These are phyloP conservation scores for Vigna angularis DNA, from an alignment of 306 rosid genomes.

Conservation along the genomic window DNA sequence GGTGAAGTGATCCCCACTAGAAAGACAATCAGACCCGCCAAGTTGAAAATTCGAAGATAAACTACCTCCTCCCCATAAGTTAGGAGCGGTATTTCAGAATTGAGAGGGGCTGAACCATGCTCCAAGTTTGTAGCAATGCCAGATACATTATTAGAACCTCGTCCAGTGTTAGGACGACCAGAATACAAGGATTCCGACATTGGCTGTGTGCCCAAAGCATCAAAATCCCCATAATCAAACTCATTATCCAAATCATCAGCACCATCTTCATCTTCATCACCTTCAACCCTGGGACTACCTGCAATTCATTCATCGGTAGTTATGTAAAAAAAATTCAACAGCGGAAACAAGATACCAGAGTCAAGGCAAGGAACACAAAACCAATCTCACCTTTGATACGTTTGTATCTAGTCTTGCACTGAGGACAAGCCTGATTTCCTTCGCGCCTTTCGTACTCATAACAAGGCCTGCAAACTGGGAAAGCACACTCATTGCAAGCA, in stretches of 20 bases:
- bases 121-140: slow-evolving; percentile 59
- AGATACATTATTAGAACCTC: slow-evolving; percentile 61
- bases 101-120: slow-evolving; percentile 67
- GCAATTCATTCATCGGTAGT: slow-evolving; percentile 44
- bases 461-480: slow-evolving; percentile 91
- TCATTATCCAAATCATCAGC: slow-evolving; percentile 92
- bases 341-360: slow-evolving; percentile 10
- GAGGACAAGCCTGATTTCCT: slow-evolving; percentile 93
- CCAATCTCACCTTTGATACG: slow-evolving; percentile 76
- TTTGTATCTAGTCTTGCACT: slow-evolving; percentile 91
- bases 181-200: slow-evolving; percentile 55
- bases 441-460: slow-evolving; percentile 86
- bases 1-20: background rate
- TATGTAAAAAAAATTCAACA: background rate
- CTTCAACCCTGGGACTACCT: slow-evolving; percentile 96
- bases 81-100: slow-evolving; percentile 84
- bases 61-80: slow-evolving; percentile 98
- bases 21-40: slow-evolving; percentile 25
- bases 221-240: slow-evolving; percentile 70
- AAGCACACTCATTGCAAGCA: slow-evolving; percentile 96
- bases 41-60: slow-evolving; percentile 31
- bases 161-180: slow-evolving; percentile 58
- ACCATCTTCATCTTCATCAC: slow-evolving; percentile 95
- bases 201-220: slow-evolving; percentile 52
- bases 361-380: slow-evolving; percentile 15